Evolutionary conservation across 306 rosid genomes (phyloP).

Genomic region (Ceratonia siliqua): DNA sequence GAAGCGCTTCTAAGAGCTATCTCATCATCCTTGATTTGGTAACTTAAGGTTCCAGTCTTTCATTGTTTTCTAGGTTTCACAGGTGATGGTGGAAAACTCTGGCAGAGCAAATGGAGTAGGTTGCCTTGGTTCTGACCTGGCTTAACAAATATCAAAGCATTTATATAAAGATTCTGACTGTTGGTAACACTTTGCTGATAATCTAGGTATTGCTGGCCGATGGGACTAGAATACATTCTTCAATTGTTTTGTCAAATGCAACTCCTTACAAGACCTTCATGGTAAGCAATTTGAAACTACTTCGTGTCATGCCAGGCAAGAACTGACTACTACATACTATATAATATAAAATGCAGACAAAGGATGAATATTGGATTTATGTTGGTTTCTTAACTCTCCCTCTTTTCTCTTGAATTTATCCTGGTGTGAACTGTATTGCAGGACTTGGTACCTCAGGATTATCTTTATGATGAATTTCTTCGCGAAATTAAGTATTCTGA

Average conservation of each 20-base stretch:
- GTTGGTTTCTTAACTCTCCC: neutral
- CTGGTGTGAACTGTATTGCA: conserved; percentile 22
- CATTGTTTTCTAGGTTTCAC: conserved; percentile 47
- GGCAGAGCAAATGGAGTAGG: conserved; percentile 69
- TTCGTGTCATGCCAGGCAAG: neutral
- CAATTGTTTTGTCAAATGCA: conserved; percentile 64
- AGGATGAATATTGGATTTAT: conserved; percentile 3
- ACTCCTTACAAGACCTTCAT: conserved; percentile 63
- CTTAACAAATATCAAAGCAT: neutral
- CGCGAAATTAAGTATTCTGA: conserved; percentile 57
- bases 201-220: conserved; percentile 60
- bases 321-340: neutral
- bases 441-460: conserved; percentile 54
- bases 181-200: neutral
- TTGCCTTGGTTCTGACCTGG: conserved; percentile 23
- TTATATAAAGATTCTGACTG: conserved; percentile 21
- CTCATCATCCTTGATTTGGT: neutral
- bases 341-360: neutral
- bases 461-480: conserved; percentile 51
- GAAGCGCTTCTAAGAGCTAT: neutral
- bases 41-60: neutral
- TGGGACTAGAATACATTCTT: conserved; percentile 55
- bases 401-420: neutral
- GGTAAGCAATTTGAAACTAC: conserved; percentile 34
- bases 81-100: conserved; percentile 53